Evolutionary conservation across 257 asterid genomes (phyloP).

Genomic region (Nicotiana sylvestris): DNA sequence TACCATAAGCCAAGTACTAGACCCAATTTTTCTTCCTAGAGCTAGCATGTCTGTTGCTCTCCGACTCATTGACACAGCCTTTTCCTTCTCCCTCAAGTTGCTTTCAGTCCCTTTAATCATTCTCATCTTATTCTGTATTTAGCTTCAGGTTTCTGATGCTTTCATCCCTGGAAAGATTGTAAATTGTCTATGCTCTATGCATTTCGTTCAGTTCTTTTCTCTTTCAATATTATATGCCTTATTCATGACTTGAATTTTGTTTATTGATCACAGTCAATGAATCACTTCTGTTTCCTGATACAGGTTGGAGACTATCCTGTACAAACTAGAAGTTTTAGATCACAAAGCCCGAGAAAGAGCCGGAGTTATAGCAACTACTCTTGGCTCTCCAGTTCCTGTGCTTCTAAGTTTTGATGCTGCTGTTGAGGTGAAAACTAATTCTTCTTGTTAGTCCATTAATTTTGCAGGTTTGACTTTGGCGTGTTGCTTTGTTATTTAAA

Average conservation of each 20-base stretch:
- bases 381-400: constrained; percentile 83
- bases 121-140: neutral
- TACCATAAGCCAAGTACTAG: neutral
- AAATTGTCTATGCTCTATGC: neutral
- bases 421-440: constrained; percentile 63
- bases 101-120: neutral
- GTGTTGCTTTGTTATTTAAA: neutral
- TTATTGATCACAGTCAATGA: neutral
- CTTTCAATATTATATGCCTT: neutral
- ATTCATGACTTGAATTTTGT: neutral
- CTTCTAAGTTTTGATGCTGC: constrained; percentile 93
- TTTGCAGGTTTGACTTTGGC: constrained; percentile 8
- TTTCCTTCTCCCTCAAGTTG: neutral
- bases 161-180: neutral
- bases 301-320: constrained; percentile 82
- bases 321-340: constrained; percentile 86
- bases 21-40: neutral
- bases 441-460: constrained; percentile 7
- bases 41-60: neutral
- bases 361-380: constrained; percentile 75
- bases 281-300: constrained; percentile 28
- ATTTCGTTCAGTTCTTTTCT: neutral
- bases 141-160: neutral
- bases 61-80: neutral
- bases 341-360: constrained; percentile 99